Evolutionary conservation across 2,329 filamentous ascomycete species (phyloP), one percentile per base, ranked within the genome.

Genomic region (Fusarium vanettenii): DNA sequence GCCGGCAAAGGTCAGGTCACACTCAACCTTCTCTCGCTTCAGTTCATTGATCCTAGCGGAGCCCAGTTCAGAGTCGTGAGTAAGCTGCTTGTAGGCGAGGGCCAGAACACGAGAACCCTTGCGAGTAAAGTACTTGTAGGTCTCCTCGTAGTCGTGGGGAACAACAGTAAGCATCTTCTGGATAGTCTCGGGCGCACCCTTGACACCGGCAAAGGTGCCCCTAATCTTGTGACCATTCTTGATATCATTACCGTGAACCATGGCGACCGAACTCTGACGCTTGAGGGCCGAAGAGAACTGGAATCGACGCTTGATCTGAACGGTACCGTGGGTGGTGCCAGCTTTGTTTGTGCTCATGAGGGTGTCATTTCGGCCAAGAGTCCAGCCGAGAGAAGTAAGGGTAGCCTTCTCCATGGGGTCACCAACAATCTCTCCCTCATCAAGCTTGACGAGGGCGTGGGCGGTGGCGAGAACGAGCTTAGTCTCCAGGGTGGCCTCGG

Each of bases 331-430:
- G 10, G 81, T 80, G 60, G 74, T 79, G 39, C 80, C 80, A 56
- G 81, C 80, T 76, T 84, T 84, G 70, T 76, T 78, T 22, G 89
- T 87, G 82, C 91, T 93, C 31, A 91, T 91, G 18, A 99, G 89
- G 35, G 90, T 92, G 79, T 99, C 96, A 76, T 98, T 97, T 79
- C 91, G 93, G 57, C 95, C 95, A n/a, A 99, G 89, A 66, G 89
- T 92, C 97, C 97, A 99, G 64, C 96, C 95, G 13, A 99, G 91
- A 66, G 96, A 95, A 59, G 89, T 87, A 31, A 99, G 87, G 2
- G 97, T 98, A 52, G 97, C 97, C 85, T 98, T 98, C 82, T 99
- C 97, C 97, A 99, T 99, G 3, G 97, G 97, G 80, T 99, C 97
- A 79, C 97, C 97, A 52, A 99, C 97, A 77, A 98, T 93, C 14